Base-by-base conservation (phyloP, 257 asterid genomes). In the Nicotiana obtusifolia region DNA sequence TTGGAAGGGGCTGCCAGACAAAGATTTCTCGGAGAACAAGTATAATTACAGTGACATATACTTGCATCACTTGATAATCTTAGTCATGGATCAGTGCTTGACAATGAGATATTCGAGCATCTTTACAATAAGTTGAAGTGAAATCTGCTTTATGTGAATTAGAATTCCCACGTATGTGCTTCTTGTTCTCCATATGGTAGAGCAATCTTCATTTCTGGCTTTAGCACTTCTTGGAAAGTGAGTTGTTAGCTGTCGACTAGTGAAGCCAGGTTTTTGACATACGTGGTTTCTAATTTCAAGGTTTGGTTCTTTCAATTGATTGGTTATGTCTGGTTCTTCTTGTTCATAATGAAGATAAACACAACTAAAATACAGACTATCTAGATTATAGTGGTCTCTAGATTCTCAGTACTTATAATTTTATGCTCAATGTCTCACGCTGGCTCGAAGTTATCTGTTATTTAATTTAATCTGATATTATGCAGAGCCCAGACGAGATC, bases 401-500 rank as follows among this genome's bases (percentile, higher is more conserved):
- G 61, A 73, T 47, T 41, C 79, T 73, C 41, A 24, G 15, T 24
- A 47, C 61, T 73, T 22, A 2, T 28, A 31, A 69, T 20, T 41
- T 11, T 69, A 13, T 69, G 78, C 33, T 71, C 33, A 20, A 16
- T 41, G 20, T 11, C 35, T 41, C 44, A 10, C 2, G 35, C 3
- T 44, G 61, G 61, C 57, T 47, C 61, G 24, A 71, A 64, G 5
- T 68, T 79, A 35, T 35, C 53, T 30, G 7, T 10, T 53, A 10
- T 47, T 26, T 81, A 61, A 77, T 37, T 81, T 44, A 19, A 20
- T 76, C 84, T 80, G 77, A 10, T 88, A 77, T 85, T 88, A 73
- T 90, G 91, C 97, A 95, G 98, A 89, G 94, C 84, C 87, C 91
- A 76, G 97, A 94, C 76, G 98, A 95, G 91, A 95, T 95, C 67